These are phyloP conservation scores for Gaertneriomyces semiglobifer DNA, from an alignment of 192 early-diverging fungal species.

Conservation along the genomic window DNA sequence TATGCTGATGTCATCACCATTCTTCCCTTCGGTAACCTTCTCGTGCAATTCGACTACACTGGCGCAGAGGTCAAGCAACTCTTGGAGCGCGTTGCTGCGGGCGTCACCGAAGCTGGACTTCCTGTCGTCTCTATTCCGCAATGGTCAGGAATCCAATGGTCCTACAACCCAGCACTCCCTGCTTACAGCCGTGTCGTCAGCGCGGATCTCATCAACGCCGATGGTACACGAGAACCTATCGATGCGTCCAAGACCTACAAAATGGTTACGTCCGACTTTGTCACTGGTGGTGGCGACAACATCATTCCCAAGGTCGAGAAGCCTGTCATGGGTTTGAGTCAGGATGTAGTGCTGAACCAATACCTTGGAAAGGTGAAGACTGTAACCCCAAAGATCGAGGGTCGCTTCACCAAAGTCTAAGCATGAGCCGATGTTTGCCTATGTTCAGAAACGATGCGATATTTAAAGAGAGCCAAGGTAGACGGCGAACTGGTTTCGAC, in stretches of 20 bases:
- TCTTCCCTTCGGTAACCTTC: constrained; percentile 63
- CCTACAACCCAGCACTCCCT: constrained; percentile 21
- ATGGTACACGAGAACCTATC: constrained; percentile 36
- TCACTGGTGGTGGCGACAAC: constrained; percentile 60
- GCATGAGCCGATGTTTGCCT: too few relatives aligned
- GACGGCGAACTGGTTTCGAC: too few relatives aligned
- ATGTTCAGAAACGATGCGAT: too few relatives aligned
- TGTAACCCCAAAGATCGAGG: constrained; percentile 1
- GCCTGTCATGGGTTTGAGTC: not conserved
- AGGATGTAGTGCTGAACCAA: not conserved
- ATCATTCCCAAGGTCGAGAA: constrained; percentile 30
- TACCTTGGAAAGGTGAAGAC: not conserved
- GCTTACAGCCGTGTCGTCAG: constrained; percentile 12
- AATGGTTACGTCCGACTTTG: constrained; percentile 56
- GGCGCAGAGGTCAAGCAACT: constrained; percentile 53
- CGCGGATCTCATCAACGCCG: constrained; percentile 24
- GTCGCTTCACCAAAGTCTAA: not conserved
- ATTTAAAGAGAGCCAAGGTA: too few relatives aligned
- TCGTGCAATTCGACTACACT: constrained; percentile 46
- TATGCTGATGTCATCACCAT: constrained; percentile 54
- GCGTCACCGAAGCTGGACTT: constrained; percentile 31
- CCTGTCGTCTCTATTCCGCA: constrained; percentile 53
- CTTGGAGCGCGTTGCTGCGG: constrained; percentile 45
- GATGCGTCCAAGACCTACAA: constrained; percentile 45
- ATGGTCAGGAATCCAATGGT: constrained; percentile 49